A percentile compares a stretch with the other conserved stretches of the same genome.
These are phyloP conservation scores for Trypanosoma theileri DNA, from an alignment of 208 protist species.

Conservation along the genomic window DNA sequence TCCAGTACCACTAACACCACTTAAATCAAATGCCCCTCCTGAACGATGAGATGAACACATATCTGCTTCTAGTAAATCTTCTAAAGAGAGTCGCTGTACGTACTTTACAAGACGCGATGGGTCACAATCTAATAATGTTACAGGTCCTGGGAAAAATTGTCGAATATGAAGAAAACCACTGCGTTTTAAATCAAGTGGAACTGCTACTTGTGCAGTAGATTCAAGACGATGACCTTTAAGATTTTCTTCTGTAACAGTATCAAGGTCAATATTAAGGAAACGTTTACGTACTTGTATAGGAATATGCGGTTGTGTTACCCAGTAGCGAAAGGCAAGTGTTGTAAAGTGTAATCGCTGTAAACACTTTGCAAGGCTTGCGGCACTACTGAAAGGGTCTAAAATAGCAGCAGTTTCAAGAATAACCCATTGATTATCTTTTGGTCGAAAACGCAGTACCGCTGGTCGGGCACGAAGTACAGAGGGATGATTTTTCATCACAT, in stretches of 20 bases:
- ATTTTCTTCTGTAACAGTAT: conserved; percentile 57
- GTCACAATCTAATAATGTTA: conserved; percentile 84
- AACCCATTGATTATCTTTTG: conserved; percentile 91
- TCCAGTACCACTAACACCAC: conserved; percentile 23
- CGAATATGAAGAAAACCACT: conserved; percentile 89
- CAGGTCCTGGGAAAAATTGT: conserved; percentile 86
- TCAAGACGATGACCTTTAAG: conserved; percentile 49
- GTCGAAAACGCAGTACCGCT: conserved; percentile 71
- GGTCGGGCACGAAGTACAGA: conserved; percentile 67
- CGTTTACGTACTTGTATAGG: conserved; percentile 85
- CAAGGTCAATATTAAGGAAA: conserved; percentile 76
- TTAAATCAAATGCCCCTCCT: conserved; percentile 57
- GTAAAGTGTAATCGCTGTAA: conserved; percentile 84
- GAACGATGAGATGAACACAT: conserved; percentile 20
- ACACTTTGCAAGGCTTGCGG: conserved; percentile 44
- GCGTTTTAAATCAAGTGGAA: conserved; percentile 86
- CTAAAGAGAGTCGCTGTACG: conserved; percentile 78
- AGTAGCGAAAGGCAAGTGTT: conserved; percentile 67
- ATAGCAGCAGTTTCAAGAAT: conserved; percentile 72
- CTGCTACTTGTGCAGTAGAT: conserved; percentile 45
- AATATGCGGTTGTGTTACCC: conserved; percentile 81
- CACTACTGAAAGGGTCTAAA: conserved; percentile 69
- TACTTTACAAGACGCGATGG: conserved; percentile 82
- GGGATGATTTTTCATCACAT: conserved; percentile 3
- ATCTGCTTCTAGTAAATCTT: conserved; percentile 73